A percentile compares a stretch with the other conserved stretches of the same genome.
These are phyloP conservation scores for Trypanosoma theileri DNA, from an alignment of 208 protist genomes.

Conservation along the genomic window DNA sequence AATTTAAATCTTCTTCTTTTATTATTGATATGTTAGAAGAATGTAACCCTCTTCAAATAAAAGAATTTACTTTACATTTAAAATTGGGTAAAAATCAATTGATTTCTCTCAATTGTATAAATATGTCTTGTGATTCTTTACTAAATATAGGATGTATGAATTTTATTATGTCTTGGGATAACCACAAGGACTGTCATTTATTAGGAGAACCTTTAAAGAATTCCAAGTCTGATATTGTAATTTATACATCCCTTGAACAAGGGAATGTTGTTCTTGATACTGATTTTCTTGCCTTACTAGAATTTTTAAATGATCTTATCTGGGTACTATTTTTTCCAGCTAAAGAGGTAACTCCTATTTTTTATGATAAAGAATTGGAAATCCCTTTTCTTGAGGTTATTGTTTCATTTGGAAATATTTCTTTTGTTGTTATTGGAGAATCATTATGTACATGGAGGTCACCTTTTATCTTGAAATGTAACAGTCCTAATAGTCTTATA, in stretches of 20 bases:
- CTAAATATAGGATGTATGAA: constrained; percentile 9
- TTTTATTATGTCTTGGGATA: background rate
- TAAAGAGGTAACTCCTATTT: constrained; percentile 4
- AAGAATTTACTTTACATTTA: constrained; percentile 5
- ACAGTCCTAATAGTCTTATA: constrained; percentile 10
- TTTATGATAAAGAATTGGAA: constrained; percentile 9
- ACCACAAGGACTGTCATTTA: background rate
- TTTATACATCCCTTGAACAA: constrained; percentile 9
- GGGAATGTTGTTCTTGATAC: constrained; percentile 4
- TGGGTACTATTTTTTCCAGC: constrained; percentile 10
- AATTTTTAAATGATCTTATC: constrained; percentile 18
- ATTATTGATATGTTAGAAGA: constrained; percentile 10
- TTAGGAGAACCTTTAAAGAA: background rate
- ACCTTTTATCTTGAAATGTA: constrained; percentile 16
- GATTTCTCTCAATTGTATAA: background rate
- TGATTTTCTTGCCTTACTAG: constrained; percentile 10
- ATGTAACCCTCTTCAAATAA: background rate
- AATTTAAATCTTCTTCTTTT: constrained; percentile 13
- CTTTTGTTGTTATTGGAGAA: constrained; percentile 22
- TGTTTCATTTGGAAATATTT: constrained; percentile 18
- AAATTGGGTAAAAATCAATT: background rate
- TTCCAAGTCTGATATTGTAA: background rate
- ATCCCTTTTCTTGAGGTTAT: constrained; percentile 3
- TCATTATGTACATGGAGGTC: constrained; percentile 8
- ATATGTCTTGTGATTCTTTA: constrained; percentile 7